Evolutionary conservation across 129 eudicot species (phyloP), one percentile per base, ranked within the genome.

Genomic region (Arctium lappa): DNA sequence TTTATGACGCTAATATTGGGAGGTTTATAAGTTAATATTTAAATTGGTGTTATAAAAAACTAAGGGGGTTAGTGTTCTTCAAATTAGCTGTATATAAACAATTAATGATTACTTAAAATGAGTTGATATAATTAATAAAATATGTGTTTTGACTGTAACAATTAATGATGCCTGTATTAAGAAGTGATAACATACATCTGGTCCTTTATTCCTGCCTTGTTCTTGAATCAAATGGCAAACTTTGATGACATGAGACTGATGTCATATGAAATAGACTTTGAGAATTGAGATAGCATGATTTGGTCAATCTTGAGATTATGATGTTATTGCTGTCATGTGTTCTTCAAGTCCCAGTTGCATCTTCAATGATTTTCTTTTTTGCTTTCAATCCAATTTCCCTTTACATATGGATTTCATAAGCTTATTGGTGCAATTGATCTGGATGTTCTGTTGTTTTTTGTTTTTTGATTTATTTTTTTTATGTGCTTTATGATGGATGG

Each of bases 191-290:
- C 48, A 42, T 53, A 15, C 18, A 53, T 53, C 22, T 72, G 10
- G 79, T 37, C 30, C 37, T 74, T 74, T 74, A 38, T 62, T 77
- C 76, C 50, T 72, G 33, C 38, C 76, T 69, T 73, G 38, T 68
- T 11, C 27, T 63, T 50, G 39, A 30, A 15, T 13, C 71, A 27
- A 66, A 18, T 66, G 71, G 71, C 32, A 8, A 22, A 66, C 71
- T 66, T 66, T 66, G 71, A 56, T 56, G 22, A 56, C 66, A 56
- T 56, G 66, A 56, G 66, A 56, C 66, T 56, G 8, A 66, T 66
- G 71, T 66, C 71, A 66, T 66, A 29, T 18, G 34, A 60, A 60
- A n/a, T 60, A 16, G 68, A 56, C 65, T 56, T 50, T 56, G 18
- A 15, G 65, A 56, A 15, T 50, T 56, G 18, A 15, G 27, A 56